Evolutionary conservation across 169 alveolate genomes (phyloP).

Genomic region (Perkinsus chesapeaki): DNA sequence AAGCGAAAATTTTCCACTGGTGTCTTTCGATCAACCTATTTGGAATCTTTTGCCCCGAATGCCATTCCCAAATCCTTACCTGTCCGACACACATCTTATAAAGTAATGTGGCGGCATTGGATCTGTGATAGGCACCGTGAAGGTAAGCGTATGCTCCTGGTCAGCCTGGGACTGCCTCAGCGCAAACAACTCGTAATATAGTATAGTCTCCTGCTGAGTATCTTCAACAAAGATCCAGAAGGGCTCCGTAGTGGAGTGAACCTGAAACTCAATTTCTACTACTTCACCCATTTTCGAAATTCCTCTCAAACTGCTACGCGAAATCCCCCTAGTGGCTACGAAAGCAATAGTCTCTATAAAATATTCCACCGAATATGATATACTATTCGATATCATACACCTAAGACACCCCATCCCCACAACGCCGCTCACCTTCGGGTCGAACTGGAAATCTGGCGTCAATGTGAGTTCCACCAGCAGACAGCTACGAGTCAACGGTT

Average conservation of each 20-base stretch:
- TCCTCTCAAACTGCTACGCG: too few species aligned
- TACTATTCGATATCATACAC: too few species aligned
- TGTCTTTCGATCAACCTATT: too few species aligned
- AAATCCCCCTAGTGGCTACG: too few species aligned
- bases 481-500: conserved; percentile 90
- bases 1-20: too few species aligned
- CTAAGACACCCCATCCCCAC: too few species aligned
- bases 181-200: conserved; percentile 76
- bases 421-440: conserved; percentile 45
- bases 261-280: neutral
- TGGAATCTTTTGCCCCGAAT: too few species aligned
- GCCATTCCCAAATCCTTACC: too few species aligned
- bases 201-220: conserved; percentile 87
- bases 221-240: conserved; percentile 95
- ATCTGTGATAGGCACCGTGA: conserved; percentile 93
- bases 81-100: conserved; percentile 91
- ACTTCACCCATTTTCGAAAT: neutral
- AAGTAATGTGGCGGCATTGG: conserved; percentile 91
- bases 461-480: conserved; percentile 82
- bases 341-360: too few species aligned
- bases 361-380: too few species aligned
- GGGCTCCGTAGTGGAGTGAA: conserved; percentile 88
- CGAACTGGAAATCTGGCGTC: conserved; percentile 93
- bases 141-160: conserved; percentile 71
- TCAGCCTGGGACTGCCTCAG: conserved; percentile 42